phyloP scores from a whole-genome alignment of 2,329 filamentous ascomycete species.

The Colletotrichum siamense region DNA sequence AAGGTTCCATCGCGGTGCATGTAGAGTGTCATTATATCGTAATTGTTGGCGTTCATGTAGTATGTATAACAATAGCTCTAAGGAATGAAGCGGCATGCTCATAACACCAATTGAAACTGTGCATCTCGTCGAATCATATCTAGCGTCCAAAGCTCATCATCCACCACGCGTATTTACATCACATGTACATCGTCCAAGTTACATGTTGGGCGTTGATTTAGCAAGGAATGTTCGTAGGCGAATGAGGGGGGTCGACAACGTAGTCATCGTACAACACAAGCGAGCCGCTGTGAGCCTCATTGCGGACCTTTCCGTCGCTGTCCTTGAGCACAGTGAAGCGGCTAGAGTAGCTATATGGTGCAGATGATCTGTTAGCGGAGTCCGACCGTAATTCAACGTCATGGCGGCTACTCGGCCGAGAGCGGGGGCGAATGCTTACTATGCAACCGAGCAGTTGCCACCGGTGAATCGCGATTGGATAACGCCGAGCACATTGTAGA shows the following conservation, averaged over 20 bases:
- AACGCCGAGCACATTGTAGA: neutral
- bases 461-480: neutral
- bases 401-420: neutral
- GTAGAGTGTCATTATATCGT: neutral
- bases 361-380: neutral
- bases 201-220: neutral
- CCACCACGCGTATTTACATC: neutral
- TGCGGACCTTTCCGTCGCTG: neutral
- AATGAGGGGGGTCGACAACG: neutral
- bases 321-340: slow-evolving; percentile 2
- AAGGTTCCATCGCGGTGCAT: too few relatives aligned
- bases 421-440: neutral
- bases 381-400: neutral
- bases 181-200: neutral
- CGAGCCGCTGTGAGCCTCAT: neutral
- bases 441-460: slow-evolving; percentile 3
- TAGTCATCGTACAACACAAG: slow-evolving; percentile 10
- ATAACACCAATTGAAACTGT: neutral
- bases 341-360: neutral
- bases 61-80: neutral
- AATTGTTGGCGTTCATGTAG: neutral
- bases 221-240: slow-evolving; percentile 5
- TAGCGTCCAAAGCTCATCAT: too few relatives aligned
- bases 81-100: neutral
- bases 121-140: neutral